Conservation (phyloP, 371 early-diverging fungal genomes). For the Parasitella parasitica region DNA sequence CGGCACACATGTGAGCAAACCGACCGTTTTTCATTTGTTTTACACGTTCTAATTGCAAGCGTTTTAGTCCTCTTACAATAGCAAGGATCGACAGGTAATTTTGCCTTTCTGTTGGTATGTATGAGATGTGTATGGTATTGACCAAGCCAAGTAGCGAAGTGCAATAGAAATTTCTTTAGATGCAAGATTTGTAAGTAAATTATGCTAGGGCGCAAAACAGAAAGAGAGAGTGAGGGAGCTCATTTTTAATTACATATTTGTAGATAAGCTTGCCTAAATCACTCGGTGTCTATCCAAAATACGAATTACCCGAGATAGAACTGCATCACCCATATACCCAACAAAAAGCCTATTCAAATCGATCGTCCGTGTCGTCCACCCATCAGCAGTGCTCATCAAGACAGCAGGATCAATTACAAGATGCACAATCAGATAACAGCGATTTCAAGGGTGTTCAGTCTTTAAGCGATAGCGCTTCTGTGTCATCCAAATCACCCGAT, state of each 20-base stretch:
- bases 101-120: too few relatives aligned
- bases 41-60: not conserved
- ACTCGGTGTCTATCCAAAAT: not conserved
- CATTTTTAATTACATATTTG: not conserved
- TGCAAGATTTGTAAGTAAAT: slow-evolving; percentile 5
- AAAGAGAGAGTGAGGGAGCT: not conserved
- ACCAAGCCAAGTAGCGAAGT: not conserved
- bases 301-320: slow-evolving; percentile 9
- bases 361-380: not conserved
- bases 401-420: not conserved
- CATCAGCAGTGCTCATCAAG: not conserved
- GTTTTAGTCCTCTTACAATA: not conserved
- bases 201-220: not conserved
- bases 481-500: not conserved
- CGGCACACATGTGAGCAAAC: not conserved
- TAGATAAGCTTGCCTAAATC: slow-evolving; percentile 9
- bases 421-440: not conserved
- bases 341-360: not conserved
- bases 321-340: slow-evolving; percentile 12
- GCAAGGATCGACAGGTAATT: not conserved
- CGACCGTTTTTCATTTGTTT: not conserved
- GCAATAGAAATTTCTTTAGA: not conserved
- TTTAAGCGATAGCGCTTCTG: not conserved
- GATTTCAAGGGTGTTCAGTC: not conserved
- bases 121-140: too few relatives aligned